These are phyloP conservation scores for Boletellus ananiceps DNA, from an alignment of 768 basidiomycete species.

Conservation along the genomic window DNA sequence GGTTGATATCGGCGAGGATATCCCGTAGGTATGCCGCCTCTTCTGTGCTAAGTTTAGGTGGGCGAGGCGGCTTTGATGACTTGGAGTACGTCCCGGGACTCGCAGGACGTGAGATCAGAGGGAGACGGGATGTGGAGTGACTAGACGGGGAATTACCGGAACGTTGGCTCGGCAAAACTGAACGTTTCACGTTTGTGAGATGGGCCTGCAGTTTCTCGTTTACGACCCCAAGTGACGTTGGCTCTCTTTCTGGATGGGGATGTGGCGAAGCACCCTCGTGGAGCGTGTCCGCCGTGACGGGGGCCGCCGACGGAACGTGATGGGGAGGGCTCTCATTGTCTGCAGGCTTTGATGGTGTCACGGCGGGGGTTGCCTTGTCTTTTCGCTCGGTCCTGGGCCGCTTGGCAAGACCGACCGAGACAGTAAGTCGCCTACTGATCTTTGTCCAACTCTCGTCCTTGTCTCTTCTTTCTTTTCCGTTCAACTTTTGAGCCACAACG, in stretches of 20 bases:
- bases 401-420: constrained; percentile 46
- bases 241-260: constrained; percentile 14
- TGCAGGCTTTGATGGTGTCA: constrained; percentile 30
- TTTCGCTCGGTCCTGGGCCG: constrained; percentile 34
- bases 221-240: constrained; percentile 22
- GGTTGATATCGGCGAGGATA: constrained; percentile 61
- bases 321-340: constrained; percentile 11
- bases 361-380: constrained; percentile 23
- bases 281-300: constrained; percentile 3
- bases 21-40: constrained; percentile 65
- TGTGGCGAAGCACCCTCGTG: constrained; percentile 2
- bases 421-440: constrained; percentile 58
- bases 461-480: constrained; percentile 35
- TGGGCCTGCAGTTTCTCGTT: constrained; percentile 25
- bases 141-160: constrained; percentile 17
- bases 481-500: constrained; percentile 33
- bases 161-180: constrained; percentile 18
- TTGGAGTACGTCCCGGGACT: constrained; percentile 34
- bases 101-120: constrained; percentile 26
- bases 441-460: constrained; percentile 57
- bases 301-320: constrained; percentile 7
- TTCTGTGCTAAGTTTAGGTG: constrained; percentile 50
- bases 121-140: constrained; percentile 19
- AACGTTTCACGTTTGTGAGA: constrained; percentile 25
- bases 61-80: constrained; percentile 38